Base-by-base conservation (phyloP, 495 filamentous ascomycete species). In the Trichoderma gamsii region DNA sequence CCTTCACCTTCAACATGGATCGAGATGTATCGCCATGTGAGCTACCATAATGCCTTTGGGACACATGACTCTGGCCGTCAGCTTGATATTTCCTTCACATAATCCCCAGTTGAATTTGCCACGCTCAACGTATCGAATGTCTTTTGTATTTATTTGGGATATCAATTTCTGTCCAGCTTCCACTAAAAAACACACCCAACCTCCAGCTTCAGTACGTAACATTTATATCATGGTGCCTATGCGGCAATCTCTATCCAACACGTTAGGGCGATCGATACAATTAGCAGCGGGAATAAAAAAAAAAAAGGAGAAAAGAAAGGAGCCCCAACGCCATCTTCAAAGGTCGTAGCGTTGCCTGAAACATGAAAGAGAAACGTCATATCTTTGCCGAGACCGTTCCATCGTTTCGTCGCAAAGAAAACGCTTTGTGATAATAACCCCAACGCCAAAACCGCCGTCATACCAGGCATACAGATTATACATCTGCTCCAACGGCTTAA, bases 221-320 rank as follows among this genome's bases (percentile, higher is more conserved):
- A 61, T 15, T 61, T 61, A 29, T 13, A 32, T 13, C 56, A 12
- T 61, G 18, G 27, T 61, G 56, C 56, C 56, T 61, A 32, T 61
- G 56, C 56, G 56, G 56, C 56, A 61, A 25, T 18, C 23, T 61
- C 56, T 61, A 61, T 61, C 56, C 56, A 61, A 61, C 56, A 61
- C 3, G 16, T 13, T 13, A 21, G 23, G 23, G 35, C 49, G 49
- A 38, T 49, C 12, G 44, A 61, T 61, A 25, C 29, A 25, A 61
- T 29, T 32, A 32, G 49, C 49, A 21, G 8, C 5, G 18, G 35
- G 35, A 38, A 38, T 38, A 38, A 38, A 38, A 23, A 52, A 23
- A 38, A 38, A 38, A 23, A 52, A 23, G 8, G 46, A 18, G 21
- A 51, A 61, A 29, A 61, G 25, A 16, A 59, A 21, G 21, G 44